Conservation (phyloP, 164 flowering plant genomes). For the Vitis amurensis region DNA sequence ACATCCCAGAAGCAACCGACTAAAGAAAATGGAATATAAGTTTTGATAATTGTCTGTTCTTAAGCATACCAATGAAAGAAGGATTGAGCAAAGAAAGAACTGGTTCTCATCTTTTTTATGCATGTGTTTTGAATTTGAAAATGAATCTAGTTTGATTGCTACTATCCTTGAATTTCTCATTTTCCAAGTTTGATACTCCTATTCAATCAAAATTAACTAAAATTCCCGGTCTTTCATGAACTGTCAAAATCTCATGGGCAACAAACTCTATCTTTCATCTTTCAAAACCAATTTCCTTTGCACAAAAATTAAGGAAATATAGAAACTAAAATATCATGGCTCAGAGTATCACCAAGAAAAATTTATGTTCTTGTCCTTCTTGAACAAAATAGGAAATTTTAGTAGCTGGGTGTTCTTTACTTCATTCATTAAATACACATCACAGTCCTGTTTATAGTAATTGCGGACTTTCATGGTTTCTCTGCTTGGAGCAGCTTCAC, state of each 20-base stretch:
- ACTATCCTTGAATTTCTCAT: neutral
- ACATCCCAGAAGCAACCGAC: slow-evolving; percentile 5
- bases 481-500: neutral
- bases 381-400: neutral
- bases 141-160: neutral
- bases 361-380: neutral
- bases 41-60: neutral
- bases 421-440: neutral
- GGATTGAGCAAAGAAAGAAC: no score
- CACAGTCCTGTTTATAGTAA: slow-evolving; percentile 5
- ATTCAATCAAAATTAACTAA: neutral
- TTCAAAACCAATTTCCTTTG: neutral
- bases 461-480: slow-evolving; percentile 10
- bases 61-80: no score
- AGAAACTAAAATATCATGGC: no score
- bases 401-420: neutral
- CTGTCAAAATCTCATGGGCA: neutral
- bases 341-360: neutral
- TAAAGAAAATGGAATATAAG: slow-evolving; percentile 11
- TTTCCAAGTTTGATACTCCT: neutral
- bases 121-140: neutral
- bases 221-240: neutral
- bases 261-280: neutral
- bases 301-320: no score
- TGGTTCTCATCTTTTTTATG: no score